Evolutionary conservation across 2,329 filamentous ascomycete species (phyloP), one percentile per base, ranked within the genome.

Genomic region (Alternaria sp.): DNA sequence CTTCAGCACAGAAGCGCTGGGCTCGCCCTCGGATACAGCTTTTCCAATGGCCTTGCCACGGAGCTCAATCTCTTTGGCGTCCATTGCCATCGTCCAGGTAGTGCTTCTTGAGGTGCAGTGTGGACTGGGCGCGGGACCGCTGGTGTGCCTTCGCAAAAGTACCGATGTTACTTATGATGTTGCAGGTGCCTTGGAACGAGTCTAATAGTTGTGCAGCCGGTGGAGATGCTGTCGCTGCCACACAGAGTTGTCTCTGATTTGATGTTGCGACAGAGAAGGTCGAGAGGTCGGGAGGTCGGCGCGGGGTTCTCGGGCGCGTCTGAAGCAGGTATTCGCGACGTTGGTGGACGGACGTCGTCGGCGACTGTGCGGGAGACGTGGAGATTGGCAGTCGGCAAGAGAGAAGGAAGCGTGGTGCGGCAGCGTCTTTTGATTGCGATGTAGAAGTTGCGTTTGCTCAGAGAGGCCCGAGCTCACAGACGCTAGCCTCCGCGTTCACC

Each of bases 21-120:
- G 87, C 72, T 96, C 91, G 72, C 91, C 91, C 56, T 88, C 87
- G 45, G 84, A 82, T 41, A 91, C 84, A 24, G 92, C 91, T 81
- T 96, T 97, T 69, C 85, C 86, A 72, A 98, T 85, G 73, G 89
- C 87, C 80, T 91, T 90, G 72, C 92, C 88, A 78, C 88, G 88
- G 71, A 88, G 81, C 70, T 89, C 86, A 54, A 97, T 90, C 74
- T 94, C 91, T 79, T 92, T 91, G 72, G 88, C 86, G 71, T 96
- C 90, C 90, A 96, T 92, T 54, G 70, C 77, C 67, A 64, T 68
- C 17, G 56, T 50, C 41, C 51, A 51, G 34, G 49, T 50, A 21
- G 50, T 29, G 36, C 28, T 45, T 44, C 29, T 58, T 42, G 42
- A 49, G 33, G 9, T 13, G 17, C 21, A 21, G 33, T 31, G 23